Conservation (phyloP, 495 filamentous ascomycete species). For the Friedmanniomyces endolithicus region DNA sequence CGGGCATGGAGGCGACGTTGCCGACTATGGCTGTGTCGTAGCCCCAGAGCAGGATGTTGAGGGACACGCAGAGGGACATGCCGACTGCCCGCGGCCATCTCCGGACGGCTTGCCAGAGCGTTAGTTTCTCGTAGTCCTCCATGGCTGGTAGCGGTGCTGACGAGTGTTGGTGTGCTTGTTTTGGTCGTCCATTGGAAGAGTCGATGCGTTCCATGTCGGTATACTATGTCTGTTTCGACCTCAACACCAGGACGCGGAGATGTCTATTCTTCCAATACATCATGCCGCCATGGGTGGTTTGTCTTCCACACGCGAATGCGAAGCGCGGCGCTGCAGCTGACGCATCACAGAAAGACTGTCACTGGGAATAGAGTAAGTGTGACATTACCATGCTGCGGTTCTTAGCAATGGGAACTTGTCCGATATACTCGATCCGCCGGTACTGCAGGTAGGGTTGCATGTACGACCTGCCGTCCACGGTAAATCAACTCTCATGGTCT, state of each 20-base stretch:
- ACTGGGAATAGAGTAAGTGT: too few relatives aligned
- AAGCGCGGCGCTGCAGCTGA: too few relatives aligned
- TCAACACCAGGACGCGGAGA: not conserved
- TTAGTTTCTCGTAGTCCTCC: constrained; percentile 2
- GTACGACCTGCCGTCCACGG: too few relatives aligned
- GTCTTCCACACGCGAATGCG: too few relatives aligned
- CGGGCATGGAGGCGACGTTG: constrained; percentile 36
- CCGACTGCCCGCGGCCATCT: not conserved
- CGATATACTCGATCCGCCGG: too few relatives aligned
- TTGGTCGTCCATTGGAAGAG: not conserved
- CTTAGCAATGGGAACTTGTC: not conserved
- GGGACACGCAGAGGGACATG: not conserved
- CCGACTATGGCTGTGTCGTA: constrained; percentile 41
- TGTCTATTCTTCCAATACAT: not conserved
- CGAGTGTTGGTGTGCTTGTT: not conserved
- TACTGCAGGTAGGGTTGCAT: too few relatives aligned
- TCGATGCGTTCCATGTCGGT: not conserved
- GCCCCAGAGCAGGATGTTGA: constrained; percentile 33
- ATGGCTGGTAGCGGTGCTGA: not conserved
- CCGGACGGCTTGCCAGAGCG: not conserved
- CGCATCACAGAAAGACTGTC: too few relatives aligned
- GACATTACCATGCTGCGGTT: not conserved
- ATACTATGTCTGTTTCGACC: not conserved
- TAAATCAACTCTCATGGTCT: too few relatives aligned
- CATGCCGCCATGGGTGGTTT: too few relatives aligned